Base-by-base conservation (phyloP, 805 yeast species). In the Jamesozyma hellenica region DNA sequence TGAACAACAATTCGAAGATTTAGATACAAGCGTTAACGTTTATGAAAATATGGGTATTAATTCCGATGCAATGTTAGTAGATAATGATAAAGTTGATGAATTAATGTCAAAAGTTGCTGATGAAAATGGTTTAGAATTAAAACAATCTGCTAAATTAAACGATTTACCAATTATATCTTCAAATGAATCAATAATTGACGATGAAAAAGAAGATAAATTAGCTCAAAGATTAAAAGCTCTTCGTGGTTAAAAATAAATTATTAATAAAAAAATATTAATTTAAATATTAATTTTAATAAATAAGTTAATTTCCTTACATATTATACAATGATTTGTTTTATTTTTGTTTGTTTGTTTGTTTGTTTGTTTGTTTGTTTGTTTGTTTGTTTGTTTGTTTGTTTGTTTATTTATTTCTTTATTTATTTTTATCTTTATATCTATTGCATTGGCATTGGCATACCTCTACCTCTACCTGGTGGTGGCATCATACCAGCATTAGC, bases 121-220 rank as follows among this genome's bases (percentile, higher is more conserved):
- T 58, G 97, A 90, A 58, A 96, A 96, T 0, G 99, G 98, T 2
- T 68, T 92, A 32, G 97, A 92, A 58, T 70, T 88, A 67, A 79
- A 80, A 52, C 96, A 88, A 52, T 81, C 85, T 37, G 75, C 94
- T 46, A 70, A 66, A 13, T 61, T 66, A 21, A 68, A 67, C 25
- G 51, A 60, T 3, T 60, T 67, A 6, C 74, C 75, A 34, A 82
- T 76, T 45, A 76, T 86, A 13, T 66, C 72, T 50, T 71, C 69
- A 11, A 51, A 70, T 3, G 64, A 70, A 6, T 51, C 70, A 13
- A 49, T 50, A 3, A 69, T 71, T 23, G 61, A 71, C 27, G 83
- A 74, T 39, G 94, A 83, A 49, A 81, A 82, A 48, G 97, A 90
- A 62, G 96, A 90, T 53, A 72, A 70, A 46, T 70, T 92, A 36